Percentiles rank a stretch among this genome's conserved stretches.
Evolutionary conservation across 2,329 filamentous ascomycete genomes (phyloP).

Genomic region (Fusarium siculi): DNA sequence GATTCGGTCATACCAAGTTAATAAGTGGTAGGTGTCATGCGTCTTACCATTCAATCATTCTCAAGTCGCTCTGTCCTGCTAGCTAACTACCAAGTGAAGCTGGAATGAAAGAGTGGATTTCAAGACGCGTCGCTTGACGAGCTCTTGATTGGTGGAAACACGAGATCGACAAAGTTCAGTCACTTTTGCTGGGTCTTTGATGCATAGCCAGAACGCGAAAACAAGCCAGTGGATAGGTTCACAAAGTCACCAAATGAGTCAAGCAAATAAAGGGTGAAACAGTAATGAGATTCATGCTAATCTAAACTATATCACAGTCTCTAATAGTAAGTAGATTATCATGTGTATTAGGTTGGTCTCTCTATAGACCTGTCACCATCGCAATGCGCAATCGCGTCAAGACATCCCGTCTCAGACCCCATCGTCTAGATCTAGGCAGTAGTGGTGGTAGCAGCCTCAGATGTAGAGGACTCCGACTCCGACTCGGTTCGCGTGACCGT

Average conservation of each 20-base stretch:
- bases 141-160: neutral
- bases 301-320: constrained; percentile 1
- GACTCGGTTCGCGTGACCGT: neutral
- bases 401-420: neutral
- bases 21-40: neutral
- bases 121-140: neutral
- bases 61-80: neutral
- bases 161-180: neutral
- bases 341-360: neutral
- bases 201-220: no score
- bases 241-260: neutral
- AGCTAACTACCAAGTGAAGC: neutral
- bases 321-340: neutral
- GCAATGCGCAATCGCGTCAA: neutral
- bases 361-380: neutral
- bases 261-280: neutral
- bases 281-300: neutral
- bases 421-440: neutral
- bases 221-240: neutral
- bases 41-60: neutral
- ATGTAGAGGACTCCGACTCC: neutral
- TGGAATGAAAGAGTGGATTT: neutral
- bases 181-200: no score
- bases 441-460: neutral
- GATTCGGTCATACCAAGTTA: no score